Base-by-base conservation (phyloP, 2,329 filamentous ascomycete genomes). In the Tolypocladium tundrense region DNA sequence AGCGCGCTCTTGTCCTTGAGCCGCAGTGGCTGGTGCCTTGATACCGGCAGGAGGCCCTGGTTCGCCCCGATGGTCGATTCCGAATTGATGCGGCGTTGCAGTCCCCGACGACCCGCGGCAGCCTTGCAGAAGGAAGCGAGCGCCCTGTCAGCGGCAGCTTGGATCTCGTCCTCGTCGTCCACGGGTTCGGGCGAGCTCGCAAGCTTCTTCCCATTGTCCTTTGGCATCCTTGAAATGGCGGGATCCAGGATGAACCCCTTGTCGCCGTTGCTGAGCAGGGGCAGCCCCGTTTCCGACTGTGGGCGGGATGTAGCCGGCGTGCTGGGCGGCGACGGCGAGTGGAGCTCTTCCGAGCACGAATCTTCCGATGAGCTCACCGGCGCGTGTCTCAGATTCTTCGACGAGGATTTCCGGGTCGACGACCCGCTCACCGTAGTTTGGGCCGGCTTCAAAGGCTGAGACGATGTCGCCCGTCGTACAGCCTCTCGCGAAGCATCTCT, bases 281-380 rank as follows among this genome's bases (percentile, higher is more conserved):
- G 64, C 21, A 70, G 59, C 1, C 67, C 69, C 61, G 69, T 71
- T 56, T 74, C 73, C 1, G 74, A 77, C 53, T 75, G 70, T 0
- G 75, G 72, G 14, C 73, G 69, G 1, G 74, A 75, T 0, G 71
- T 73, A 56, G 73, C 68, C 0, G 74, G 75, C 5, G 75, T 77
- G 57, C 72, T 73, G 21, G 69, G 65, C 9, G 63, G 63, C 1
- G 72, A 72, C 0, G 68, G 57, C 7, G 73, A 71, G 21, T 69
- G 71, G 14, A 72, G 66, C 5, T 70, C 72, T 4, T 76, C 75
- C 1, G 70, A 73, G 55, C 69, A 71, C 4, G 73, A 73, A 9
- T 72, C 71, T 1, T 75, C 72, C 1, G 71, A 72, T 2, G 71
- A 72, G 57, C 70, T 71, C 4, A 63, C 65, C 2, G 59, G 60